Evolutionary conservation across 2,329 filamentous ascomycete genomes (phyloP).

Genomic region (Ophiostoma tasmaniense): DNA sequence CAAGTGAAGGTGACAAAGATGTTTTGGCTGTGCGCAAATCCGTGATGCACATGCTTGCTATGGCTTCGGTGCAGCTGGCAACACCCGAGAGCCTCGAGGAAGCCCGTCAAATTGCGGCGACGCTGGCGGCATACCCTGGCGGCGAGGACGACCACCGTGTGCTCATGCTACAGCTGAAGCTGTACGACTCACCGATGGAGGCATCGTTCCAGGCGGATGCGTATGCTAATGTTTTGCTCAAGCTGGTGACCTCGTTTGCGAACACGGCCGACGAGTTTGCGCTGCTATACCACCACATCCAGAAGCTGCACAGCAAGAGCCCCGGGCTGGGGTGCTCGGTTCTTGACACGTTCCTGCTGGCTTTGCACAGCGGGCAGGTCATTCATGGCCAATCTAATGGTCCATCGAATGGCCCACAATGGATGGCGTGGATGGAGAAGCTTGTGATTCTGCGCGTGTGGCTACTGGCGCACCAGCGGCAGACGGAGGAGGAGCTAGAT

Average conservation of each 20-base stretch:
- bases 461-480: slow-evolving; percentile 46
- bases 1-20: slow-evolving; percentile 21
- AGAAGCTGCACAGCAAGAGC: slow-evolving; percentile 51
- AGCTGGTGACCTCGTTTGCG: slow-evolving; percentile 45
- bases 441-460: slow-evolving; percentile 59
- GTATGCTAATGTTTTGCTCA: slow-evolving; percentile 46
- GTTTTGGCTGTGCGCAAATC: slow-evolving; percentile 32
- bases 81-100: slow-evolving; percentile 38
- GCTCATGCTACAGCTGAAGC: slow-evolving; percentile 58
- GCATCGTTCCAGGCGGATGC: slow-evolving; percentile 41
- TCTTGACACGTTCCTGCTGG: slow-evolving; percentile 55
- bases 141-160: slow-evolving; percentile 55
- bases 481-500: slow-evolving; percentile 27
- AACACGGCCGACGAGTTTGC: slow-evolving; percentile 57
- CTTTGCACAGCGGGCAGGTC: slow-evolving; percentile 38
- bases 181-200: slow-evolving; percentile 43
- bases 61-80: slow-evolving; percentile 42
- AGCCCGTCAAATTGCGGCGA: slow-evolving; percentile 48
- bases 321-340: slow-evolving; percentile 40
- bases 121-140: slow-evolving; percentile 51
- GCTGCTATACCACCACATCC: slow-evolving; percentile 58
- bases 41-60: slow-evolving; percentile 56
- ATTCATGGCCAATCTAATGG: too few relatives aligned
- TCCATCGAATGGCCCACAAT: too few relatives aligned
- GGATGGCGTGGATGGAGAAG: slow-evolving; percentile 55